Evolutionary conservation across 2,329 filamentous ascomycete genomes (phyloP).

Genomic region (Talaromyces sp.): DNA sequence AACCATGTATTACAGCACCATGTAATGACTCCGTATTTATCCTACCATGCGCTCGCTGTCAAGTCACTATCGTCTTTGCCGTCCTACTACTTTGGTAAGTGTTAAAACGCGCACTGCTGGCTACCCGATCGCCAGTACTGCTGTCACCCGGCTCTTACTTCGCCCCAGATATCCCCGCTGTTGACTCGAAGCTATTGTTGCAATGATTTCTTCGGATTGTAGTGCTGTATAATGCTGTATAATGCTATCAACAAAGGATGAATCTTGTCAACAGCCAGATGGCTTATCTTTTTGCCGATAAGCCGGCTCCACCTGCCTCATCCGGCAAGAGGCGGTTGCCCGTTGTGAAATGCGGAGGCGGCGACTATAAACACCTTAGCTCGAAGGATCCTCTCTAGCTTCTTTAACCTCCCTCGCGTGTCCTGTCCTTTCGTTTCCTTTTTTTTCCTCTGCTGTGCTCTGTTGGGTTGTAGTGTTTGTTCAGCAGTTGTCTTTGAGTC

Average conservation of each 20-base stretch:
- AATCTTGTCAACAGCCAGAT: not conserved
- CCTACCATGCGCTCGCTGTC: too few species aligned
- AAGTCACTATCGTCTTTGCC: too few species aligned
- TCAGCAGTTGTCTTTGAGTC: not conserved
- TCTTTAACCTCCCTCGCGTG: not conserved
- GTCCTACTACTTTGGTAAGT: too few species aligned
- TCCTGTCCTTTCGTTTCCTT: not conserved
- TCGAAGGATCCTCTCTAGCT: not conserved
- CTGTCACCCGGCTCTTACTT: too few species aligned
- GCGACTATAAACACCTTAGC: slow-evolving; percentile 3
- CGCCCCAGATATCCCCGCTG: too few species aligned
- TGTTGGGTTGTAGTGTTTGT: not conserved
- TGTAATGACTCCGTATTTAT: too few species aligned
- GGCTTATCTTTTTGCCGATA: not conserved
- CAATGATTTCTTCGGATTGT: too few species aligned
- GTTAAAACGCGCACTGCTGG: too few species aligned
- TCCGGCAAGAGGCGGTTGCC: not conserved
- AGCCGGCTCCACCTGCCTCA: slow-evolving; percentile 13
- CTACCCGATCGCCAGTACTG: too few species aligned
- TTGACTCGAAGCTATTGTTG: too few species aligned
- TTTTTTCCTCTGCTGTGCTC: too few species aligned
- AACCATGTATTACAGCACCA: too few species aligned
- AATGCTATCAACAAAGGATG: not conserved
- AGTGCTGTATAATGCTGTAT: not conserved
- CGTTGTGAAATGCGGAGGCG: slow-evolving; percentile 16